These are phyloP conservation scores for Botrytis byssoidea DNA, from an alignment of 2,329 filamentous ascomycete species.

Conservation along the genomic window DNA sequence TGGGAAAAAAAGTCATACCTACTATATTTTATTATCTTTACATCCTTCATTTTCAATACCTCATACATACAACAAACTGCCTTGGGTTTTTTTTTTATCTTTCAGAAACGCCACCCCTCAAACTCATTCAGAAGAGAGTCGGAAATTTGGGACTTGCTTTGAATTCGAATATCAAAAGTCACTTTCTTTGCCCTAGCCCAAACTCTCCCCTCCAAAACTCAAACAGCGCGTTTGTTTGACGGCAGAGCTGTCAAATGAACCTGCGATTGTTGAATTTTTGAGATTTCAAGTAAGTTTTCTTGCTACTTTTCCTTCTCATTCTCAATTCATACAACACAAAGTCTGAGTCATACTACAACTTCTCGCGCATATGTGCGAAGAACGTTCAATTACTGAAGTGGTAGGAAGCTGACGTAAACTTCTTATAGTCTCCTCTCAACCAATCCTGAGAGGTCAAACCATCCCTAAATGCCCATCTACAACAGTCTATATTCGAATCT, in stretches of 20 bases:
- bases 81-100: background rate
- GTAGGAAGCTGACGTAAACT: conserved; percentile 21
- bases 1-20: background rate
- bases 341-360: conserved; percentile 7
- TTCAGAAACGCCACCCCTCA: background rate
- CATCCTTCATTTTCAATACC: background rate
- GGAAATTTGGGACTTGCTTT: background rate
- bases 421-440: conserved; percentile 36
- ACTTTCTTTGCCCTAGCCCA: conserved; percentile 18
- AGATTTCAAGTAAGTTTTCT: conserved; percentile 30
- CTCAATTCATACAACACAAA: background rate
- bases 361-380: background rate
- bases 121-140: background rate
- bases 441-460: conserved; percentile 60
- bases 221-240: conserved; percentile 86
- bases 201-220: conserved; percentile 31
- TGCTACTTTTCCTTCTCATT: background rate
- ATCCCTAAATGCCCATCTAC: conserved; percentile 87
- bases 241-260: conserved; percentile 97
- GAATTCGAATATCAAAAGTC: conserved; percentile 3
- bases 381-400: background rate
- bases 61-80: background rate
- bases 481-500: conserved; percentile 72
- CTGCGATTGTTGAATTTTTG: conserved; percentile 59
- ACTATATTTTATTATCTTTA: background rate